Conservation (phyloP, 148 eudicot species). For the Persicaria maculosa region DNA sequence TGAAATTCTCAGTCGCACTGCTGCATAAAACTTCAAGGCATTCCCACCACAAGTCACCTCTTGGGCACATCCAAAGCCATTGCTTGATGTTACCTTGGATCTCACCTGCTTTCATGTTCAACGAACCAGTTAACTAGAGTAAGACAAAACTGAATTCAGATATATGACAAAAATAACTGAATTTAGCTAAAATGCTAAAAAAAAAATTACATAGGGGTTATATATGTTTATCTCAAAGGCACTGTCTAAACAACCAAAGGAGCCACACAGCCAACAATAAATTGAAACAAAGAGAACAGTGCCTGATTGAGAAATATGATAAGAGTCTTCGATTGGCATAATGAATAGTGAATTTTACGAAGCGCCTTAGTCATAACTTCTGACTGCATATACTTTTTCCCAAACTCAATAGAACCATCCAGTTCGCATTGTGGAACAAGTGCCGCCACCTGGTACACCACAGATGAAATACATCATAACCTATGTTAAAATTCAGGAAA, state of each 20-base stretch:
- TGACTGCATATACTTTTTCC: conserved; percentile 31
- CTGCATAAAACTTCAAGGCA: conserved; percentile 85
- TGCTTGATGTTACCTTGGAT: conserved; percentile 32
- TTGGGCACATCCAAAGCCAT: conserved; percentile 38
- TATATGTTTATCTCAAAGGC: no score
- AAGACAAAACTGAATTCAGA: neutral
- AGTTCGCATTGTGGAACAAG: conserved; percentile 80
- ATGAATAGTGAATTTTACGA: conserved; percentile 72
- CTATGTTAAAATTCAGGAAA: neutral
- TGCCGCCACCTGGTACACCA: conserved; percentile 72
- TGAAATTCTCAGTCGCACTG: conserved; percentile 62
- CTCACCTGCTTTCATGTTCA: conserved; percentile 48
- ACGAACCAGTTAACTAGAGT: neutral
- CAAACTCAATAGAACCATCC: conserved; percentile 37
- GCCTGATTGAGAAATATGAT: conserved; percentile 93
- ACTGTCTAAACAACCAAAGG: no score
- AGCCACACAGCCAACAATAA: neutral
- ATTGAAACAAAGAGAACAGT: neutral
- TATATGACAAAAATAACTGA: neutral
- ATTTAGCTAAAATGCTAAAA: no score
- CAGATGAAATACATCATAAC: neutral
- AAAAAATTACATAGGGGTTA: no score
- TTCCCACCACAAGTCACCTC: conserved; percentile 92
- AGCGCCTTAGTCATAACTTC: conserved; percentile 78
- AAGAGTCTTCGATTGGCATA: conserved; percentile 66